Evolutionary conservation across 2,329 filamentous ascomycete species (phyloP).

Genomic region (Pestalotiopsis sp.): DNA sequence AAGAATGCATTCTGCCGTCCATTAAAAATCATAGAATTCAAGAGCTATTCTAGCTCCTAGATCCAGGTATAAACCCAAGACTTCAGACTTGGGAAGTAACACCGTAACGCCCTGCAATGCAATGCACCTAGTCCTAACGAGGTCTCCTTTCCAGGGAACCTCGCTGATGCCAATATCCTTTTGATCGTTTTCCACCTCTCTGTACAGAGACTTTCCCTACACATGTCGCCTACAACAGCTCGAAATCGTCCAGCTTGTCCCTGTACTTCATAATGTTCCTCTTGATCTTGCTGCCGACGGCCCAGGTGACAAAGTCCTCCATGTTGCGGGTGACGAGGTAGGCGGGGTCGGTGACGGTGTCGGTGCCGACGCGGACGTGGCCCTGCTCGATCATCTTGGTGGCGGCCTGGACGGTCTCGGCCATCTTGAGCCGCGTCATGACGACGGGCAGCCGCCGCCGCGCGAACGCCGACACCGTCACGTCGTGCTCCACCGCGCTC

Average conservation of each 20-base stretch:
- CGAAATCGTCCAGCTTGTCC: constrained; percentile 94
- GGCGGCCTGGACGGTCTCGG: constrained; percentile 83
- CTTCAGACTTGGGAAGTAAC: not conserved
- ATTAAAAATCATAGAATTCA: not conserved
- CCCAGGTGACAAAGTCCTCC: constrained; percentile 97
- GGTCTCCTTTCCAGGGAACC: not conserved
- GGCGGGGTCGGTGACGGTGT: constrained; percentile 86
- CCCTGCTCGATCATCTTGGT: constrained; percentile 92
- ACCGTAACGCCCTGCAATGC: constrained; percentile 26
- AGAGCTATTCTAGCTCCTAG: not conserved
- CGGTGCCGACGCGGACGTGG: constrained; percentile 87
- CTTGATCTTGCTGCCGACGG: constrained; percentile 96
- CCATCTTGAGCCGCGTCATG: constrained; percentile 90
- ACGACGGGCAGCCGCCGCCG: constrained; percentile 83
- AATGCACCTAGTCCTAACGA: not conserved
- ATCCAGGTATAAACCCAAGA: not conserved
- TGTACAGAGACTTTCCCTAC: rapidly evolving
- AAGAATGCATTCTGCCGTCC: not conserved
- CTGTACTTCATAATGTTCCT: constrained; percentile 92
- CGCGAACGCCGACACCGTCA: constrained; percentile 89
- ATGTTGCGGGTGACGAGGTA: constrained; percentile 87
- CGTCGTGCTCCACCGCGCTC: constrained; percentile 82
- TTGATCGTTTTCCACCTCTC: not conserved
- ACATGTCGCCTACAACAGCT: constrained; percentile 65
- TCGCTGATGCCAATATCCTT: not conserved